Base-by-base conservation (phyloP, 129 eudicot species). In the Solidago caesia region DNA sequence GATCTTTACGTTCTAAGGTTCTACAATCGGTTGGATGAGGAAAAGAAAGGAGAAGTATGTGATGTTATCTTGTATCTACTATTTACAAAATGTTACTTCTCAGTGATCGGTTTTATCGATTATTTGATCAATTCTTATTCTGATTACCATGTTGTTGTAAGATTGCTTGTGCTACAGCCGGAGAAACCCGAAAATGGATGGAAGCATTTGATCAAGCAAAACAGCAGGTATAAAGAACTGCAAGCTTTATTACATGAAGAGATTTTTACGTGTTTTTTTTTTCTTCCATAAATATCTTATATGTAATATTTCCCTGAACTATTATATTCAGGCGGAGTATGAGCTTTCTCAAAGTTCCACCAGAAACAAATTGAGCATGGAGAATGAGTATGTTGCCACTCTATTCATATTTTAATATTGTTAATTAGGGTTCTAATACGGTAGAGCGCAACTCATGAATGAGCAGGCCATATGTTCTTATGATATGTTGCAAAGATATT, bases 101-200 rank as follows among this genome's bases (percentile, higher is more conserved):
- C 2, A 45, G 1, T 52, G 44, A 71, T 10, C 44, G 10, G 45
- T 68, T 74, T 69, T 63, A 11, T 64, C 39, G n/a, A 42, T 64
- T 44, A 26, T 29, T 21, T 39, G 27, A 41, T 65, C n/a, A 46
- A n/a, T 42, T 42, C 41, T 77, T 21, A 5, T 66, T 33, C 47
- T 84, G 69, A 74, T 73, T 57, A 70, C 72, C 70, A 21, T 14
- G 55, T 82, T 86, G 73, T 64, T 79, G 85, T 87, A 85, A 94
- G 99, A 87, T 95, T 89, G 99, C 99, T 77, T 95, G 97, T 91
- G 87, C 86, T 45, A 80, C 92, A 80, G 92, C 91, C 27, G 99
- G 90, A 71, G 97, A 95, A 81, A 90, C 90, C 64, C 86, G 87
- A 27, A 89, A 89, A 68, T 95, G 99, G 97, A 77, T 91, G 92